Percentiles rank a stretch among this genome's conserved stretches.
phyloP scores from a whole-genome alignment of 2,329 filamentous ascomycete genomes.

The Dothideomycetes sp. region DNA sequence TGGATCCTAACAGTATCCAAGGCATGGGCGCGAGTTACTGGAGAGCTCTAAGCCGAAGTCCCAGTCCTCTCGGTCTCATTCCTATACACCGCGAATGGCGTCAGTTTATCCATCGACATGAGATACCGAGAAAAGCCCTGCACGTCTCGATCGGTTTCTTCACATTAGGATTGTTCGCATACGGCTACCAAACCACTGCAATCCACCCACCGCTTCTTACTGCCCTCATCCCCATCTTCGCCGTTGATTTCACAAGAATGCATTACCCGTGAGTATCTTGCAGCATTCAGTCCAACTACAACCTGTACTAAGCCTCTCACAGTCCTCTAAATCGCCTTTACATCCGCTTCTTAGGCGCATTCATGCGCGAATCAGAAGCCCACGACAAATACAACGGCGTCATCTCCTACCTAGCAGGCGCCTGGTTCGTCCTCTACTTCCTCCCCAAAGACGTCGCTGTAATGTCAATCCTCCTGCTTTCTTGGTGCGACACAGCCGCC shows the following conservation, averaged over 20 bases:
- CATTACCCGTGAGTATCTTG: constrained; percentile 46
- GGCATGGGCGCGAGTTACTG: constrained; percentile 69
- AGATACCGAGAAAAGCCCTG: constrained; percentile 85
- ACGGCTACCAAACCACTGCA: constrained; percentile 62
- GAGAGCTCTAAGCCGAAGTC: constrained; percentile 82
- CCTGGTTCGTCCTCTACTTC: constrained; percentile 75
- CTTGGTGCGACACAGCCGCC: constrained; percentile 96
- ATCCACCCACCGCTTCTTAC: constrained; percentile 80
- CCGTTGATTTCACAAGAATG: constrained; percentile 74
- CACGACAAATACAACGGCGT: constrained; percentile 83
- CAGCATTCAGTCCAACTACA: not conserved
- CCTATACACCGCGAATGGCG: constrained; percentile 91
- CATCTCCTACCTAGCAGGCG: constrained; percentile 89
- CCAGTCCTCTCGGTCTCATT: constrained; percentile 86
- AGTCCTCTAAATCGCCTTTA: constrained; percentile 73
- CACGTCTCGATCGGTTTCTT: constrained; percentile 97
- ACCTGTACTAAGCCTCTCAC: not conserved
- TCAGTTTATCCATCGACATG: constrained; percentile 81
- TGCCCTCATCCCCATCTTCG: constrained; percentile 73
- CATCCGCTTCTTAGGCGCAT: constrained; percentile 70
- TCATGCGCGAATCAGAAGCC: constrained; percentile 97
- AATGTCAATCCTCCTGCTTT: constrained; percentile 79
- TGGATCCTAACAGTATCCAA: constrained; percentile 56
- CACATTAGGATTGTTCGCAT: constrained; percentile 74
- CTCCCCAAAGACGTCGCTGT: constrained; percentile 91